A percentile compares a stretch with the other conserved stretches of the same genome.
phyloP scores from a whole-genome alignment of 2,329 filamentous ascomycete genomes.

The Berkeleyomyces basicola region DNA sequence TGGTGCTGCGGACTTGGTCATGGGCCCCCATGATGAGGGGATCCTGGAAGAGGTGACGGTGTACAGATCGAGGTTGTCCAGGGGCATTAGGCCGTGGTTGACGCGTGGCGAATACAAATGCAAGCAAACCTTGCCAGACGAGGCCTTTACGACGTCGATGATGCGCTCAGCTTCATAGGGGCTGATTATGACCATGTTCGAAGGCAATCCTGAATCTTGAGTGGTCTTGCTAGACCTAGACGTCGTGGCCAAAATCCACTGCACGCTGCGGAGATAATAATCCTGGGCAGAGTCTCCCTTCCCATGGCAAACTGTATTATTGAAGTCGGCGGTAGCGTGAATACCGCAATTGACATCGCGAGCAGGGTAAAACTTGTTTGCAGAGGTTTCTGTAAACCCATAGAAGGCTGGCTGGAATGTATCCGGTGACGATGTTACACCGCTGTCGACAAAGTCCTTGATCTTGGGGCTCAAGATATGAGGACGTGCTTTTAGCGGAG shows the following conservation, averaged over 20 bases:
- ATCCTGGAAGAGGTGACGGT: conserved; percentile 19
- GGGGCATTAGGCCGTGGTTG: conserved; percentile 21
- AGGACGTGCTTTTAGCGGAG: conserved; percentile 20
- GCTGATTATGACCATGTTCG: conserved; percentile 37
- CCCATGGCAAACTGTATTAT: conserved; percentile 23
- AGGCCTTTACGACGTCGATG: conserved; percentile 23
- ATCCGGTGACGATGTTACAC: conserved; percentile 18
- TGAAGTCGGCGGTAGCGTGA: conserved; percentile 35
- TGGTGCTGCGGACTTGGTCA: conserved; percentile 11
- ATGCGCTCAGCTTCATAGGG: conserved; percentile 42
- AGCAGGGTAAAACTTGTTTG: conserved; percentile 8
- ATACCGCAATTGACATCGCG: conserved; percentile 24
- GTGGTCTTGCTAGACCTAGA: not conserved
- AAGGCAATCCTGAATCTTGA: not conserved
- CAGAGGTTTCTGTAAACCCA: conserved; percentile 10
- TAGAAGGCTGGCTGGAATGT: conserved; percentile 30
- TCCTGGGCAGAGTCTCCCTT: conserved; percentile 20
- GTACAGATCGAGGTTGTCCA: conserved; percentile 32
- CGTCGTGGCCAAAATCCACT: conserved; percentile 30
- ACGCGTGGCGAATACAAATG: conserved; percentile 35
- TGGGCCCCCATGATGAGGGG: not conserved
- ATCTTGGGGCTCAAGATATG: conserved; percentile 32
- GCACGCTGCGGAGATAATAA: conserved; percentile 33
- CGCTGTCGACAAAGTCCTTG: conserved; percentile 23
- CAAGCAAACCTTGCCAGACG: conserved; percentile 22